Evolutionary conservation across 306 rosid genomes (phyloP).

Genomic region (Adenanthera pavonina): DNA sequence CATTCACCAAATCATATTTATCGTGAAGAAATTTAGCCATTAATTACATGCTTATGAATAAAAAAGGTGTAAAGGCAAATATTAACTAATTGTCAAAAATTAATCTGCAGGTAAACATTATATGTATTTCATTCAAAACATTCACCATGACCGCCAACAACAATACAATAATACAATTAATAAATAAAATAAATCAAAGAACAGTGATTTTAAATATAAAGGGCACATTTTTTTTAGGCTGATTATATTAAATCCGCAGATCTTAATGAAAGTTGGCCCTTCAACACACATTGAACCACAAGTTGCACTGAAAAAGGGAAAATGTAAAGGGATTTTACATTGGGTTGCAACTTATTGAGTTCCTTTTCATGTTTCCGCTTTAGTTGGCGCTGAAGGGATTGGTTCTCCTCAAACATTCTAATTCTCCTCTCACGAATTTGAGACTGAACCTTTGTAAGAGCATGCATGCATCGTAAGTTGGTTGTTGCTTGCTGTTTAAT

Average conservation of each 20-base stretch:
- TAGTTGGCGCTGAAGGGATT: constrained; percentile 65
- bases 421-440: constrained; percentile 72
- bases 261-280: too few species aligned
- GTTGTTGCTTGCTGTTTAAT: constrained; percentile 71
- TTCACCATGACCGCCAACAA: too few species aligned
- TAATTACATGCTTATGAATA: not conserved
- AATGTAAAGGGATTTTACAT: constrained; percentile 45
- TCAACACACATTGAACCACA: not conserved
- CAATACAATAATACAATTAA: too few species aligned
- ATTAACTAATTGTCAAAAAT: not conserved
- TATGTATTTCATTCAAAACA: not conserved
- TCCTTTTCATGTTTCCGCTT: constrained; percentile 67
- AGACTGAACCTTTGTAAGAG: constrained; percentile 71
- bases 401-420: constrained; percentile 85
- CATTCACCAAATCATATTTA: constrained; percentile 7
- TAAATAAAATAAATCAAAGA: too few species aligned
- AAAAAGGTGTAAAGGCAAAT: not conserved
- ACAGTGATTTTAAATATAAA: not conserved
- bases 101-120: not conserved
- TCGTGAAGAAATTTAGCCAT: not conserved
- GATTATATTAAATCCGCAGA: too few species aligned
- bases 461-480: constrained; percentile 81
- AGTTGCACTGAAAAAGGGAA: constrained; percentile 18
- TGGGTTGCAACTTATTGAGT: constrained; percentile 54
- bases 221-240: not conserved